These are phyloP conservation scores for Yamadazyma olivae DNA, from an alignment of 805 yeast genomes.

Conservation along the genomic window DNA sequence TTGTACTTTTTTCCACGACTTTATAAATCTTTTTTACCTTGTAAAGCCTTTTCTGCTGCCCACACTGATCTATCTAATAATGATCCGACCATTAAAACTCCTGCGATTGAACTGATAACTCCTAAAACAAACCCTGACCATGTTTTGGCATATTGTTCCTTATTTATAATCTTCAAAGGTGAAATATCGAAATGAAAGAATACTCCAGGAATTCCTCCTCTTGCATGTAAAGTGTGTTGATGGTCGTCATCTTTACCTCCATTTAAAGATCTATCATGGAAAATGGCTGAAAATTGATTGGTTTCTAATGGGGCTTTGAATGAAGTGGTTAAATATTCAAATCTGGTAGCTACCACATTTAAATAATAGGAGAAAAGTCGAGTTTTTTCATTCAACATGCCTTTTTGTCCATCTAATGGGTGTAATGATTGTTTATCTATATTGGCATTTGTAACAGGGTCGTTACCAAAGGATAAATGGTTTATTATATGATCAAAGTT, in stretches of 20 bases:
- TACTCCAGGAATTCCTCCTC: slow-evolving; percentile 90
- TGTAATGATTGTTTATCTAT: slow-evolving; percentile 41
- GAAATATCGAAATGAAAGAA: slow-evolving; percentile 88
- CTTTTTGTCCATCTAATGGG: slow-evolving; percentile 60
- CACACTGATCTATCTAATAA: slow-evolving; percentile 83
- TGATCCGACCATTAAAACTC: slow-evolving; percentile 89
- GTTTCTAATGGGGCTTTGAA: slow-evolving; percentile 55
- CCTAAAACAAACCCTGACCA: slow-evolving; percentile 83
- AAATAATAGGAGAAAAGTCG: slow-evolving; percentile 75
- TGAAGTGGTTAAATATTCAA: slow-evolving; percentile 57
- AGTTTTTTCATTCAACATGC: slow-evolving; percentile 45
- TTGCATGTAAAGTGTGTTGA: slow-evolving; percentile 74
- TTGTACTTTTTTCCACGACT: background rate
- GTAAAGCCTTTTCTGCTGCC: slow-evolving; percentile 79
- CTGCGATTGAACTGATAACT: slow-evolving; percentile 86
- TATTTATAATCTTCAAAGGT: slow-evolving; percentile 86
- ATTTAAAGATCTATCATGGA: slow-evolving; percentile 76
- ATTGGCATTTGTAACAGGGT: slow-evolving; percentile 30
- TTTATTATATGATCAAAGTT: slow-evolving; percentile 76
- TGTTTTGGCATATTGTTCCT: slow-evolving; percentile 68
- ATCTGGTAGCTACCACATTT: slow-evolving; percentile 88
- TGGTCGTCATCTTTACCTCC: slow-evolving; percentile 95
- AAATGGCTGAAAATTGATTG: slow-evolving; percentile 85
- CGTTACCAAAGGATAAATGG: slow-evolving; percentile 81
- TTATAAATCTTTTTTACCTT: slow-evolving; percentile 58